Evolutionary conservation across 1,284 basidiomycete genomes (phyloP).

Genomic region (Rhizoctonia solani): DNA sequence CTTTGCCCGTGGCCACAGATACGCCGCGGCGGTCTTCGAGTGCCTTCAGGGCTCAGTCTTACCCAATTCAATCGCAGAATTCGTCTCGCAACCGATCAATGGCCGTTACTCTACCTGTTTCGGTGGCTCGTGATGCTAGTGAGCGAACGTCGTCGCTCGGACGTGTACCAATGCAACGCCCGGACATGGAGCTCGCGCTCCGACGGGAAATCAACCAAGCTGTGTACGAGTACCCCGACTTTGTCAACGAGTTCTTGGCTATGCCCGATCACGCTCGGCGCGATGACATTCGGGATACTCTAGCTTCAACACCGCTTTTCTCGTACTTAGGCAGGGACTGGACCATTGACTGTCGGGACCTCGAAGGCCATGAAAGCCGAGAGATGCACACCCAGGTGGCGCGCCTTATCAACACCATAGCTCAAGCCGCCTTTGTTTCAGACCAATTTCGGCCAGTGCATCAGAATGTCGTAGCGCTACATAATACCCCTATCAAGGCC

Average conservation of each 20-base stretch:
- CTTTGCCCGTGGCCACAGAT: not conserved
- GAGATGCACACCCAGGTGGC: not conserved
- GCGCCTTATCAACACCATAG: not conserved
- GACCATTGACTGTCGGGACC: not conserved
- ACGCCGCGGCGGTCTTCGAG: not conserved
- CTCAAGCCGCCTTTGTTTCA: not conserved
- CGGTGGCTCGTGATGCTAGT: not conserved
- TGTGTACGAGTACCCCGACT: not conserved
- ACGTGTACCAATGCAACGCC: not conserved
- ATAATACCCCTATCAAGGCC: not conserved
- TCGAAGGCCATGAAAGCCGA: not conserved
- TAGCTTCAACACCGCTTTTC: not conserved
- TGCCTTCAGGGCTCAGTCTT: not conserved
- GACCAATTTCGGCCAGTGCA: conserved; percentile 1
- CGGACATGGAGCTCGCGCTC: not conserved
- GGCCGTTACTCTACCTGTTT: not conserved
- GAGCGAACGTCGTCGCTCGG: not conserved
- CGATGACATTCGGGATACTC: not conserved
- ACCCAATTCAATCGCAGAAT: not conserved
- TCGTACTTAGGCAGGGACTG: not conserved
- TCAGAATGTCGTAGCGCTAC: not conserved
- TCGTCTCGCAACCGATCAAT: not conserved
- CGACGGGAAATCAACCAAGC: conserved; percentile 2
- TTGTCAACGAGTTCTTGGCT: conserved; percentile 2
- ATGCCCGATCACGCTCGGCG: not conserved